Evolutionary conservation across 2,329 filamentous ascomycete genomes (phyloP).

Genomic region (Fusarium buxicola): DNA sequence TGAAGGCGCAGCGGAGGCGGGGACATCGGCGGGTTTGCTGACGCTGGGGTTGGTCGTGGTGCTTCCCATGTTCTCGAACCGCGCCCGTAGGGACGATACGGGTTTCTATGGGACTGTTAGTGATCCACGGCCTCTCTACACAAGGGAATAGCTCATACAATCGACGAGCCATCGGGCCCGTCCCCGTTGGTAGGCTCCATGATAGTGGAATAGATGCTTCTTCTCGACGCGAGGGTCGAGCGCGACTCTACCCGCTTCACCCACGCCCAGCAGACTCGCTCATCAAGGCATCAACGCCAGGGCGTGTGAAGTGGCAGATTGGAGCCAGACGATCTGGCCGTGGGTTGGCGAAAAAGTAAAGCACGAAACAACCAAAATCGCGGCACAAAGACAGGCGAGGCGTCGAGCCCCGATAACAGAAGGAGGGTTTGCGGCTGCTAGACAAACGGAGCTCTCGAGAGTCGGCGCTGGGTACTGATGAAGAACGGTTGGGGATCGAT

Average conservation of each 20-base stretch:
- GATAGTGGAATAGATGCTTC: conserved; percentile 41
- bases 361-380: conserved; percentile 1
- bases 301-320: conserved; percentile 15
- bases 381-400: background rate
- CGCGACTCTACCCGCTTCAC: conserved; percentile 52
- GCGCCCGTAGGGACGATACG: conserved; percentile 82
- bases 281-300: conserved; percentile 48
- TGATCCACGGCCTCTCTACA: conserved; percentile 3
- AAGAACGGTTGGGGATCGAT: conserved; percentile 42
- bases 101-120: conserved; percentile 69
- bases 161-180: conserved; percentile 80
- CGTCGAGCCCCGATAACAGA: background rate
- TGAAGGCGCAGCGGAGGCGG: conserved; percentile 42
- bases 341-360: background rate
- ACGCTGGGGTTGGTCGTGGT: conserved; percentile 33
- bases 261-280: conserved; percentile 46
- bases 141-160: conserved; percentile 66
- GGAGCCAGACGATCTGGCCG: conserved; percentile 19
- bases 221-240: conserved; percentile 47
- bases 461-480: conserved; percentile 40
- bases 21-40: conserved; percentile 38
- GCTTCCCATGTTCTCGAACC: conserved; percentile 78
- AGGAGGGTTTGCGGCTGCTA: conserved; percentile 1
- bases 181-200: conserved; percentile 55
- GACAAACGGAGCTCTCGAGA: conserved; percentile 26